Percentiles rank a stretch among this genome's conserved stretches.
Evolutionary conservation across 2,329 filamentous ascomycete species (phyloP).

Genomic region (Clarireedia sp.): DNA sequence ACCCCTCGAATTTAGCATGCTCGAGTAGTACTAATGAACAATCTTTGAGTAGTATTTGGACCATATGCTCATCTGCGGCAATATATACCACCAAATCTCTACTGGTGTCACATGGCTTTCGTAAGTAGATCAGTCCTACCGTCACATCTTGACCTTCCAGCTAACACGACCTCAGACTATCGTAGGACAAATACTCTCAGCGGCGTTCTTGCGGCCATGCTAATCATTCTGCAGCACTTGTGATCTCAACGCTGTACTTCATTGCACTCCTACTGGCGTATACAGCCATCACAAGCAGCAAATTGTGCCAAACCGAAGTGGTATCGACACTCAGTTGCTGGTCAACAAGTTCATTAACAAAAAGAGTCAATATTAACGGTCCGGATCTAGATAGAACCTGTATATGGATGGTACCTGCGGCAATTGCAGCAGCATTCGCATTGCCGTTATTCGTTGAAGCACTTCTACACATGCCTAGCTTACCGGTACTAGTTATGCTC

Average conservation of each 20-base stretch:
- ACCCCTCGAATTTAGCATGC: background rate
- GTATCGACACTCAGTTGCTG: too few species aligned
- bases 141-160: background rate
- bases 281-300: background rate
- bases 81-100: background rate
- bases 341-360: too few species aligned
- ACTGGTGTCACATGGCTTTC: background rate
- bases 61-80: background rate
- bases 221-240: background rate
- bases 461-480: slow-evolving; percentile 23
- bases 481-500: slow-evolving; percentile 23
- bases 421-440: slow-evolving; percentile 18
- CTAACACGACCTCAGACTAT: background rate
- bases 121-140: background rate
- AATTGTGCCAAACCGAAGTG: background rate
- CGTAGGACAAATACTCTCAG: background rate
- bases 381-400: slow-evolving; percentile 7
- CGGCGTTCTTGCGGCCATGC: background rate
- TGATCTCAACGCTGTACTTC: background rate
- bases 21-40: background rate
- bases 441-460: slow-evolving; percentile 22
- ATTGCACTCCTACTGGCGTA: background rate
- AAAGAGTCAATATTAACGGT: background rate
- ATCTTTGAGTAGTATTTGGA: background rate
- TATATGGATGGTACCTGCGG: slow-evolving; percentile 16